Evolutionary conservation across 805 yeast genomes (phyloP), one percentile per base, ranked within the genome.

Genomic region (Hanseniaspora thailandica): DNA sequence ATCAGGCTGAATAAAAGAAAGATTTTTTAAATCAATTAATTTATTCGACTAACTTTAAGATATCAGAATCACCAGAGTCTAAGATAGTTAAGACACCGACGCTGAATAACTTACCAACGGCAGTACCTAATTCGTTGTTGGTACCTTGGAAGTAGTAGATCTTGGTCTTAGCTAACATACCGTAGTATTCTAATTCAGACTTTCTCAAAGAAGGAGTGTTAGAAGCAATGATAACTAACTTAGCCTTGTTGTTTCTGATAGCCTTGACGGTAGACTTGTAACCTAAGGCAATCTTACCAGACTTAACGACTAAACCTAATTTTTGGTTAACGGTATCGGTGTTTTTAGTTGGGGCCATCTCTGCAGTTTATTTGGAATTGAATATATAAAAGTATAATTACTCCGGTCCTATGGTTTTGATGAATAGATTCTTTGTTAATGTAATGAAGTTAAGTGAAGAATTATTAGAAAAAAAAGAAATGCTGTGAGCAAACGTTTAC

Each of bases 21-120:
- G 12, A 33, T 13, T 13, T 5, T 19, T 4, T 2, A 20, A 44
- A 30, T 34, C 36, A 53, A 30, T 22, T 13, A 19, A 36, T 71
- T 64, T 66, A 67, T 60, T 69, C 70, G 62, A 67, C 64, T 71
- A 86, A 72, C 68, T 88, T 68, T 73, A 93, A 83, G 78, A 93
- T 89, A 77, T 93, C 99, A 69, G 98, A 93, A 80, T 93, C 99
- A 89, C 99, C 99, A 68, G 96, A 96, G 69, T 93, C 98, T 70
- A 90, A 78, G 69, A 93, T 75, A 69, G 97, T 79, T 69, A 93
- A 78, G 70, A 89, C 90, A 81, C 97, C 97, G 68, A 93, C 97
- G 81, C 97, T 87, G 96, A 93, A 93, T 71, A 93, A 87, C 78
- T 86, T 90, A 89, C 99, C 99, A 79, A 96, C 90, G 67, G 96